Evolutionary conservation across 345 rosid genomes (phyloP).

Genomic region (Gossypium arboreum): DNA sequence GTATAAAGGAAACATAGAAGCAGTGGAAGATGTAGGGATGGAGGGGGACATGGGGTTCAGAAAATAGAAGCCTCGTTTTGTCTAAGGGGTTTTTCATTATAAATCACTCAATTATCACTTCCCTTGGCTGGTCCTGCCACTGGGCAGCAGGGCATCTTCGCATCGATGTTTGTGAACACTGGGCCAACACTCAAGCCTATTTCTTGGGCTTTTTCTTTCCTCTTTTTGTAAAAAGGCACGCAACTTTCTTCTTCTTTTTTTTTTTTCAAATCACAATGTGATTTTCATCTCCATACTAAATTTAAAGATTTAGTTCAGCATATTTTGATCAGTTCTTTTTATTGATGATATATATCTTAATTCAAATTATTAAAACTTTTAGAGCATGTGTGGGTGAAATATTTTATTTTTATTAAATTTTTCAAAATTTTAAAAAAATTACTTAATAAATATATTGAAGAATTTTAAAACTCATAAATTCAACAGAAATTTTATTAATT

Average conservation of each 20-base stretch:
- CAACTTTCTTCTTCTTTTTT: neutral
- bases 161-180: neutral
- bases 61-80: constrained; percentile 31
- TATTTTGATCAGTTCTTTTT: no score
- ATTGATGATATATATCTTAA: no score
- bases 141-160: neutral
- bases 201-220: constrained; percentile 16
- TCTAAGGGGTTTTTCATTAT: constrained; percentile 4
- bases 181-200: constrained; percentile 24
- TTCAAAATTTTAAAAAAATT: no score
- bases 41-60: constrained; percentile 52
- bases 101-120: neutral
- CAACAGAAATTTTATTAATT: no score
- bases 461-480: no score
- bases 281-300: no score
- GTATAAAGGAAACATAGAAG: constrained; percentile 49
- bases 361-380: no score
- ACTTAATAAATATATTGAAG: no score
- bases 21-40: constrained; percentile 57
- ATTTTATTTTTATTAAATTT: no score
- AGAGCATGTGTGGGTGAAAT: no score
- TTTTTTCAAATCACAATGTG: neutral
- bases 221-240: neutral
- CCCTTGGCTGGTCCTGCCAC: neutral
- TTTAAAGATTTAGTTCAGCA: no score